Evolutionary conservation across 1,284 basidiomycete species (phyloP).

Genomic region (Retiboletus flavoniger): DNA sequence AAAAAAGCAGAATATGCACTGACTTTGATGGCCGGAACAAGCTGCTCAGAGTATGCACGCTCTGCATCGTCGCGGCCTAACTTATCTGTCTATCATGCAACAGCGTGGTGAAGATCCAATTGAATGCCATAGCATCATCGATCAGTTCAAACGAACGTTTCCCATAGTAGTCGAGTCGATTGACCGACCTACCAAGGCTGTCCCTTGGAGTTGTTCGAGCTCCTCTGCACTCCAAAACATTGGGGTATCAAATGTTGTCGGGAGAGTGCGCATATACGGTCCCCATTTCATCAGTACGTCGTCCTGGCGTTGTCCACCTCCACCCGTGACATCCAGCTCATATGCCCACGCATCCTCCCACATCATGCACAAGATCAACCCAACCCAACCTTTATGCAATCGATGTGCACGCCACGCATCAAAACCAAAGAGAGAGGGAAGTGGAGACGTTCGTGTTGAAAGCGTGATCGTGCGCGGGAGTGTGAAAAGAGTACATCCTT

Average conservation of each 20-base stretch:
- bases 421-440: constrained; percentile 58
- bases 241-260: constrained; percentile 79
- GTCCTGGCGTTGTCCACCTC: constrained; percentile 37
- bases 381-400: constrained; percentile 78
- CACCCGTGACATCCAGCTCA: constrained; percentile 10
- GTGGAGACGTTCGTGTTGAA: constrained; percentile 72
- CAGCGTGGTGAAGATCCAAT: not conserved
- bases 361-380: constrained; percentile 92
- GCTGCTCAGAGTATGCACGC: constrained; percentile 63
- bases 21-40: constrained; percentile 69
- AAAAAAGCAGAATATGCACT: constrained; percentile 18
- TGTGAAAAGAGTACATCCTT: constrained; percentile 75
- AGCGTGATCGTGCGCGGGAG: constrained; percentile 80
- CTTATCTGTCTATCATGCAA: constrained; percentile 56
- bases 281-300: constrained; percentile 42
- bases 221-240: constrained; percentile 92
- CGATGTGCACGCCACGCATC: constrained; percentile 59
- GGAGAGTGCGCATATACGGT: constrained; percentile 51
- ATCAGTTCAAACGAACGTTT: constrained; percentile 7
- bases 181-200: constrained; percentile 78
- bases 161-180: not conserved
- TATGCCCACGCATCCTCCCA: constrained; percentile 69
- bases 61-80: constrained; percentile 87
- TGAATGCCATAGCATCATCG: not conserved
- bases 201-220: constrained; percentile 77